Percentiles rank a stretch among this genome's conserved stretches.
These are phyloP conservation scores for Tolypocladium album DNA, from an alignment of 2,329 filamentous ascomycete species.

Conservation along the genomic window DNA sequence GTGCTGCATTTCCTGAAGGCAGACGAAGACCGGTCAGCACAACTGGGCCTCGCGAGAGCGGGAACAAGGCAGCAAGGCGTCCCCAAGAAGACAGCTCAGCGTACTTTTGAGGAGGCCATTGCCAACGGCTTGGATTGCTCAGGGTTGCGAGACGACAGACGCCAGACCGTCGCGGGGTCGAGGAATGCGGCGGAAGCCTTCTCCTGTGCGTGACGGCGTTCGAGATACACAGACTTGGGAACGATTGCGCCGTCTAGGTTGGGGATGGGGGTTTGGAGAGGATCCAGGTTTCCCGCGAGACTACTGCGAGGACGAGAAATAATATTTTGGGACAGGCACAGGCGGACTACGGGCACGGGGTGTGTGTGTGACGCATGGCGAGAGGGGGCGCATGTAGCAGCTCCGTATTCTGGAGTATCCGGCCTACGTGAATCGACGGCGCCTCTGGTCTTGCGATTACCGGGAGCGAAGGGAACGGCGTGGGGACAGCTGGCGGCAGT, in stretches of 20 bases:
- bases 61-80: conserved; percentile 15
- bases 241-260: not conserved
- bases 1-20: conserved; percentile 49
- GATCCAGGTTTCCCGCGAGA: conserved; percentile 5
- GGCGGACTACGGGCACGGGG: conserved; percentile 4
- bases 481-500: not conserved
- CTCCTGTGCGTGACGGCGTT: conserved; percentile 3
- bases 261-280: conserved; percentile 5
- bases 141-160: conserved; percentile 19
- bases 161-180: conserved; percentile 19
- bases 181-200: conserved; percentile 13
- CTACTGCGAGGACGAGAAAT: conserved; percentile 23
- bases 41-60: conserved; percentile 20
- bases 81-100: conserved; percentile 13
- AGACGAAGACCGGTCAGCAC: conserved; percentile 19
- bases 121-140: conserved; percentile 27
- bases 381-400: conserved; percentile 16
- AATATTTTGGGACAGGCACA: conserved; percentile 24
- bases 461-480: conserved; percentile 8
- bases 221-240: not conserved
- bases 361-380: conserved; percentile 7
- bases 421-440: conserved; percentile 17
- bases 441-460: conserved; percentile 19
- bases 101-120: conserved; percentile 56
- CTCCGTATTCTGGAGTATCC: conserved; percentile 10